Evolutionary conservation across 2,329 filamentous ascomycete species (phyloP), one percentile per base, ranked within the genome.

Genomic region (Thielaviopsis punctulata): DNA sequence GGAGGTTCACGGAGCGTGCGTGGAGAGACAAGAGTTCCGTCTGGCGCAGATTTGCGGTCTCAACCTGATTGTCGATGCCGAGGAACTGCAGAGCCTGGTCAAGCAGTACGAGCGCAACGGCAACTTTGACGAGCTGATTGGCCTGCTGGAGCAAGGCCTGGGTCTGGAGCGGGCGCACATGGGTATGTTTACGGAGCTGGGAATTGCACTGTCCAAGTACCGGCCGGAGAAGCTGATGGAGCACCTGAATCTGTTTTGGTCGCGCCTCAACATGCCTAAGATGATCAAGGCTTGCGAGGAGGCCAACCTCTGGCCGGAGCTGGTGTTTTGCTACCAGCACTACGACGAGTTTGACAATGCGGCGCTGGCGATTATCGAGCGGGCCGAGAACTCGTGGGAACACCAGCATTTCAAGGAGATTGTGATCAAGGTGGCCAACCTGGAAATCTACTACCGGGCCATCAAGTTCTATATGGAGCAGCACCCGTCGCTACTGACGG

Each of bases 341-440:
- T 96, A 95, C 62, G 93, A 98, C 59, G 93, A 98, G 65, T 95
- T 84, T 68, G 93, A 98, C 68, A 96, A 98, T 63, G 92, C 92
- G 45, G 88, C 89, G 47, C 76, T 98, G 52, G 87, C 92, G 18
- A 95, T 98, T 72, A 98, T 98, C 79, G 92, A 98, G 73, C 86
- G 88, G 60, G 86, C 92, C 12, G 83, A 93, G 59, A 93, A 96
- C 72, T 89, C 92, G 1, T 98, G 92, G 92, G 93, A 98, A 67
- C 92, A 98, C 70, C 88, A 95, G 66, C 92, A 93, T 48, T 98
- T 98, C 81, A 98, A 98, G 76, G 93, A 98, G 64, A 96, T 94
- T 49, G 76, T 95, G 53, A 81, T 95, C 69, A 98, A 98, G 77
- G 90, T 95, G 58, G 86, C 89, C 62, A 98, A 98, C 70, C 71